Percentiles rank a stretch among this genome's conserved stretches.
Evolutionary conservation across 2,329 filamentous ascomycete genomes (phyloP).

Genomic region (Aspergillus novofumigatus): DNA sequence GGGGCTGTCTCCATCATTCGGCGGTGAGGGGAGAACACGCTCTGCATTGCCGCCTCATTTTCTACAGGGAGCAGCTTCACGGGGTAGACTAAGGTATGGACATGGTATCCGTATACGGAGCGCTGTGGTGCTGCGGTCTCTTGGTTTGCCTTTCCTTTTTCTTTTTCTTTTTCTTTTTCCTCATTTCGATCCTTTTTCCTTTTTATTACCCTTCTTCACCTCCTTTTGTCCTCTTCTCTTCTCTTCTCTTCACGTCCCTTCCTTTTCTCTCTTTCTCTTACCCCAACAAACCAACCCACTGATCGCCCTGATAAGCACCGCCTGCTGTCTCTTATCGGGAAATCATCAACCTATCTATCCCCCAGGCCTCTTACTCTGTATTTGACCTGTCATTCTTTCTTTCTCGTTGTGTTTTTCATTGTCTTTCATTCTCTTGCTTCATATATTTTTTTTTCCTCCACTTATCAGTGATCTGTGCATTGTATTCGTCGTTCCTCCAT

Average conservation of each 20-base stretch:
- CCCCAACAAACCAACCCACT: neutral
- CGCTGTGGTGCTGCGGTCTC: neutral
- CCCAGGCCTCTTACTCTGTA: neutral
- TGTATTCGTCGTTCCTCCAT: neutral
- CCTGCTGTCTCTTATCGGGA: neutral
- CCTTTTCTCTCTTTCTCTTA: slow-evolving; percentile 6
- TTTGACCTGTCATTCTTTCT: neutral
- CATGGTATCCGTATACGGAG: too few species aligned
- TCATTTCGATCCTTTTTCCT: slow-evolving; percentile 8
- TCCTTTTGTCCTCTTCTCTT: neutral
- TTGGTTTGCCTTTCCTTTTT: slow-evolving; percentile 11
- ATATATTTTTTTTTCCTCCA: slow-evolving; percentile 6
- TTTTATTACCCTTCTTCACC: neutral
- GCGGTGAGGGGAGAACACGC: slow-evolving; percentile 11
- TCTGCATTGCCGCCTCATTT: slow-evolving; percentile 22
- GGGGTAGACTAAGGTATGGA: too few species aligned
- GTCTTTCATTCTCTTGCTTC: slow-evolving; percentile 6
- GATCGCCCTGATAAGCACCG: neutral
- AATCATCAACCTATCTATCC: neutral
- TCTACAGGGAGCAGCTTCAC: neutral
- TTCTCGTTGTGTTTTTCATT: slow-evolving; percentile 2
- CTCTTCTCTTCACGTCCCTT: slow-evolving; percentile 4
- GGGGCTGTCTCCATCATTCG: slow-evolving; percentile 1
- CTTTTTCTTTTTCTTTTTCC: slow-evolving; percentile 3
- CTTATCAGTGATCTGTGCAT: slow-evolving; percentile 2